Base-by-base conservation (phyloP, 768 basidiomycete genomes). In the Lentinula sp. region DNA sequence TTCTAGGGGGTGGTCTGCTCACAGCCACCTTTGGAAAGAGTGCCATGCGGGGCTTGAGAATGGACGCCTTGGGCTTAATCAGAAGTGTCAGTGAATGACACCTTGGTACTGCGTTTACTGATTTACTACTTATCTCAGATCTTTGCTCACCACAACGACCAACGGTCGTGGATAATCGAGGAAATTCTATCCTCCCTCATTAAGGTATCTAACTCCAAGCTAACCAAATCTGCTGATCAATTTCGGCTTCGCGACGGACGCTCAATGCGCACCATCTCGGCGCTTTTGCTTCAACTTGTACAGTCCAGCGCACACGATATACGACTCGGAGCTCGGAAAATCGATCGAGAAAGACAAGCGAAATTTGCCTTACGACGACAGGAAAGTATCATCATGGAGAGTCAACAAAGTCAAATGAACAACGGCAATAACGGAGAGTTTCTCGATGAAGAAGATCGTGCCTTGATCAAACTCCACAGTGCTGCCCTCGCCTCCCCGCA, bases 81-180 rank as follows among this genome's bases (percentile, higher is more conserved):
- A 83, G 95, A 61, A 91, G 86, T 66, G 94, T 97, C 68, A 76
- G 90, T 74, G 15, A 32, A 57, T 39, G 41, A 9, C 9, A 59
- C 43, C 54, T 28, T 18, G 16, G 9, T 54, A n/a, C 57, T 20
- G 8, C 55, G 32, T 35, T 43, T 37, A n/a, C 10, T 23, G 53
- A 37, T 43, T 43, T 37, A 10, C 51, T 0, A 67, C 28, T 23
- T 13, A 23, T 36, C 5, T 35, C 50, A 97, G 95, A 88, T 95
- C 36, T 98, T 97, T 66, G 91, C 92, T 12, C 90, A 88, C 64
- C 87, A 98, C 68, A 86, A 91, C 65, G 89, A 88, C 46, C 97
- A 99, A 71, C 78, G 97, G 8, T 86, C 88, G 0, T 97, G 95
- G 95, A 96, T 98, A 64, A 89, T 98, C n/a, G 95, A 98, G 70